Conservation (phyloP, 352 stramenopile species). For the Discostella stelligera region DNA sequence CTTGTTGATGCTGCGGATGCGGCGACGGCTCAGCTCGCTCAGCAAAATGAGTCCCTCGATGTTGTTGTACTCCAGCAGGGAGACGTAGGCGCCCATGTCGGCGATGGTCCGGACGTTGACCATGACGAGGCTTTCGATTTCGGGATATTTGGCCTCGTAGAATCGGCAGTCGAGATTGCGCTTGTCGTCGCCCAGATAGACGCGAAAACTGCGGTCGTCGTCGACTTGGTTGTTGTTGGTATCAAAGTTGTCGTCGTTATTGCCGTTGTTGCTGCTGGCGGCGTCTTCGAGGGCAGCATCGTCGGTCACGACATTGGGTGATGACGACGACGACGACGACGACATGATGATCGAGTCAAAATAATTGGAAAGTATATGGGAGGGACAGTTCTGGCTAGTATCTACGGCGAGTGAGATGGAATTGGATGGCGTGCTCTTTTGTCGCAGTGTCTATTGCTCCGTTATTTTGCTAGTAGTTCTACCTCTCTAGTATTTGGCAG, state of each 20-base stretch:
- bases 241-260: slow-evolving; percentile 44
- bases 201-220: slow-evolving; percentile 63
- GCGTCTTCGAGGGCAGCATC: slow-evolving; percentile 16
- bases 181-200: slow-evolving; percentile 77
- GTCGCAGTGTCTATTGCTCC: no score
- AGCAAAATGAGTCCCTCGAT: slow-evolving; percentile 99
- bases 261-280: slow-evolving; percentile 41
- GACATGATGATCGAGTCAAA: not conserved
- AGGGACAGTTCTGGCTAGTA: not conserved
- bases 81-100: slow-evolving; percentile 99
- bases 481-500: no score
- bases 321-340: not conserved
- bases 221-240: slow-evolving; percentile 47
- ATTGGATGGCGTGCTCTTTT: not conserved
- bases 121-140: slow-evolving; percentile 97
- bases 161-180: slow-evolving; percentile 86
- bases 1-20: slow-evolving; percentile 99
- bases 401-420: not conserved
- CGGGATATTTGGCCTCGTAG: slow-evolving; percentile 89
- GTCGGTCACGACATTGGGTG: not conserved
- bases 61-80: slow-evolving; percentile 99
- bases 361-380: not conserved
- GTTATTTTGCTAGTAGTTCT: no score
- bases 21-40: slow-evolving; percentile 96
- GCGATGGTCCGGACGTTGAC: slow-evolving; percentile 94